Evolutionary conservation across 2,329 filamentous ascomycete genomes (phyloP).

Genomic region (Zymoseptoria passerinii): DNA sequence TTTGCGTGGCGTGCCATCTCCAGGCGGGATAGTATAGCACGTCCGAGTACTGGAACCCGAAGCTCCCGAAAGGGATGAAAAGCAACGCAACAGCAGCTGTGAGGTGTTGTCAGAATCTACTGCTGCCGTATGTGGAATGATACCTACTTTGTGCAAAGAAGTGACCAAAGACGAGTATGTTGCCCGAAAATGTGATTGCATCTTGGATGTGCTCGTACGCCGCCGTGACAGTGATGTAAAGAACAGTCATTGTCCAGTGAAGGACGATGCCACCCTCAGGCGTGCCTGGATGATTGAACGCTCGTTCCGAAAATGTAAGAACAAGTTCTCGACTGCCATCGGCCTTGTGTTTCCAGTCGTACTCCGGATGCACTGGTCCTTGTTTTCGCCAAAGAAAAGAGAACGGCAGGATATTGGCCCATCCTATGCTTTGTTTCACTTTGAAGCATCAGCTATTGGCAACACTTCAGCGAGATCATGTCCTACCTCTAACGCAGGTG

Average conservation of each 20-base stretch:
- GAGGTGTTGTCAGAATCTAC: too few species aligned
- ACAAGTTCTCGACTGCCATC: neutral
- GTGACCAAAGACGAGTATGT: constrained; percentile 5
- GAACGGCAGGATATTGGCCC: constrained; percentile 10
- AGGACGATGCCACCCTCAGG: constrained; percentile 8
- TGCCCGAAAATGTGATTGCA: constrained; percentile 3
- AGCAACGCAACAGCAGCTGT: too few species aligned
- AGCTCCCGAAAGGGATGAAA: too few species aligned
- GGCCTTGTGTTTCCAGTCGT: neutral
- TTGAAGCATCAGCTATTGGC: neutral
- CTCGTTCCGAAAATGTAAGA: neutral
- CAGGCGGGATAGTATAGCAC: too few species aligned
- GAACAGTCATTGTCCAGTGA: constrained; percentile 5
- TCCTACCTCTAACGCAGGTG: too few species aligned
- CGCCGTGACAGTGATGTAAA: constrained; percentile 6
- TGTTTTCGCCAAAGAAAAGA: constrained; percentile 6
- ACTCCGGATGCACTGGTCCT: constrained; percentile 4
- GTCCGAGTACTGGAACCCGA: too few species aligned
- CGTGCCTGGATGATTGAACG: constrained; percentile 4
- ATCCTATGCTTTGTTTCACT: constrained; percentile 13
- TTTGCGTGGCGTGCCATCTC: too few species aligned
- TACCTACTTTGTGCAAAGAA: constrained; percentile 4
- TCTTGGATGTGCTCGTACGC: constrained; percentile 1
- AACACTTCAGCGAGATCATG: neutral
- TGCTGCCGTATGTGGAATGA: too few species aligned